Evolutionary conservation across 306 rosid species (phyloP), one percentile per base, ranked within the genome.

Genomic region (Pachyrhizus erosus): DNA sequence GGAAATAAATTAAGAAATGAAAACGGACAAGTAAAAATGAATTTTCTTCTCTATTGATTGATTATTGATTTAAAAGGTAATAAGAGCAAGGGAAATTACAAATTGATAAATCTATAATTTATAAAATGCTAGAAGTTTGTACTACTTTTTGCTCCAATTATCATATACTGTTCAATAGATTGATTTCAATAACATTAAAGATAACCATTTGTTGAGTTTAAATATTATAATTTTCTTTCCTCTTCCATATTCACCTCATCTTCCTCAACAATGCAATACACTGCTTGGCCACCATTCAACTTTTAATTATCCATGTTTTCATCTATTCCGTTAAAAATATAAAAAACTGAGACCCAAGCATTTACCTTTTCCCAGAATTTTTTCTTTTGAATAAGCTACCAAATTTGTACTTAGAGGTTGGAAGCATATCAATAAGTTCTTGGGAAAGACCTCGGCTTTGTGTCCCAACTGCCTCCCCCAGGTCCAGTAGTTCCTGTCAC

Each of bases 401-500:
- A 24, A 86, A 89, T 80, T 89, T 92, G 90, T 86, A 92, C 74
- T 91, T 90, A 0, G 97, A 85, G 51, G 89, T 91, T 14, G 97
- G 98, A 88, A 94, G 97, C 76, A 72, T 86, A 82, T 86, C 89
- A 70, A 94, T 94, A 39, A 90, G 97, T 72, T 94, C 97, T 68
- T 87, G 87, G 2, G 97, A 85, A 75, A 94, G 97, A 69, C 98
- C 97, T 48, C 97, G 89, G 83, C 90, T 91, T 87, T 94, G 87
- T 66, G 92, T 90, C 84, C 97, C 98, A 80, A 93, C 94, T 43
- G 97, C 89, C 83, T 94, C 98, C 45, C 97, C 97, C 77, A 93
- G 84, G 84, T 93, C 95, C 58, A 94, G 89, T 55, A 93, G 86
- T 84, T 92, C 97, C 98, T 94, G 86, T 33, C 67, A 62, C 77